phyloP scores from a whole-genome alignment of 176 grass and related monocot species.

The Pharus latifolius region DNA sequence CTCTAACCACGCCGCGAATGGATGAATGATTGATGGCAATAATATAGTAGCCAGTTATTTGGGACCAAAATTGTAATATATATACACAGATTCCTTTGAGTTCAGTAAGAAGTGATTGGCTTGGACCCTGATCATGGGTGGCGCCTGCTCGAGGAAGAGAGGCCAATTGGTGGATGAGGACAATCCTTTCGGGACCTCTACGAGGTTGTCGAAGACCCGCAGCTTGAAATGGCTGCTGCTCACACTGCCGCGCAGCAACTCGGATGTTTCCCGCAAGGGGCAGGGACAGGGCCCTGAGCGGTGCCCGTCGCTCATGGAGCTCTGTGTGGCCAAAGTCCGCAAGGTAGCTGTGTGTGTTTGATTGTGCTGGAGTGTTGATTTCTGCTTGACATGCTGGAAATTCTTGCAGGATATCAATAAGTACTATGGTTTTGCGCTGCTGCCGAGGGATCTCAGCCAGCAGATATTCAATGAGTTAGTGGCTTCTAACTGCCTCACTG shows the following conservation, averaged over 20 bases:
- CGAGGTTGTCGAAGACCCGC: constrained; percentile 69
- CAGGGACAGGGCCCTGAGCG: constrained; percentile 27
- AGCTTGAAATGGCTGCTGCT: constrained; percentile 84
- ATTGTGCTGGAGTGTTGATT: neutral
- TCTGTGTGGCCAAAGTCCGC: constrained; percentile 73
- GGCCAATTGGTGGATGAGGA: constrained; percentile 59
- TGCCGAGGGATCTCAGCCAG: constrained; percentile 93
- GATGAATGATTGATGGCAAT: neutral
- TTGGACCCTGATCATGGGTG: constrained; percentile 44
- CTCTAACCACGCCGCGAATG: neutral
- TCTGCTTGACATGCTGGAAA: neutral
- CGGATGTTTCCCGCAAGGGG: constrained; percentile 27
- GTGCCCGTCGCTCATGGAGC: constrained; percentile 69
- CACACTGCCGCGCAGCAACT: constrained; percentile 44
- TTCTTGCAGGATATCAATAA: constrained; percentile 65
- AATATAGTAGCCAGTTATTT: neutral
- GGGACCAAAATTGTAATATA: neutral
- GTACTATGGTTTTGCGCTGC: constrained; percentile 59
- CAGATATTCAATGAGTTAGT: constrained; percentile 82
- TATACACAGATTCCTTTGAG: neutral
- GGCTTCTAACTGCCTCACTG: constrained; percentile 45
- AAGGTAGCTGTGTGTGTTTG: constrained; percentile 39
- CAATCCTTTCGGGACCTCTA: constrained; percentile 18
- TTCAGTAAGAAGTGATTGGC: neutral
- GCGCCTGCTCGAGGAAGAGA: constrained; percentile 86